A percentile compares a stretch with the other conserved stretches of the same genome.
phyloP scores from a whole-genome alignment of 257 asterid genomes.

The Fraxinus pennsylvanica region DNA sequence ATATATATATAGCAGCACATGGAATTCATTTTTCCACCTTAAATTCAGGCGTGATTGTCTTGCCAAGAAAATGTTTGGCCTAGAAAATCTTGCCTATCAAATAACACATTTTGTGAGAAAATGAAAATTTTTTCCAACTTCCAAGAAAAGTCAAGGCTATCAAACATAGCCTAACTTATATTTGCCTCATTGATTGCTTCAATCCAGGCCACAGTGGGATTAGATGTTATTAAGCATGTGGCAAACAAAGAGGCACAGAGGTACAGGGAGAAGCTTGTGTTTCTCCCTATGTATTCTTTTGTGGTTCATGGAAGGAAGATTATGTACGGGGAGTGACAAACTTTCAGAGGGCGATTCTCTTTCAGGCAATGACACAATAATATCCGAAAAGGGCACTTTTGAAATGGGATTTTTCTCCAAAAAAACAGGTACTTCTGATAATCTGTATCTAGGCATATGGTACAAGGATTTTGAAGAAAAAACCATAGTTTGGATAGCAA shows the following conservation, averaged over 20 bases:
- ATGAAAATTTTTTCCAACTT: no score
- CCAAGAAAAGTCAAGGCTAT: no score
- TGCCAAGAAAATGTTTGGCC: no score
- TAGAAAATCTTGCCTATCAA: no score
- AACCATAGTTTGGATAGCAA: constrained; percentile 41
- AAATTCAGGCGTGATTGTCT: no score
- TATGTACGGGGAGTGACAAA: constrained; percentile 25
- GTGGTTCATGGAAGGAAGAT: constrained; percentile 10
- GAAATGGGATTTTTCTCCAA: constrained; percentile 45
- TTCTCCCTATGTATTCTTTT: constrained; percentile 5
- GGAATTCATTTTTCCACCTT: no score
- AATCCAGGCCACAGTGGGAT: background rate
- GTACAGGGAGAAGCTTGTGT: background rate
- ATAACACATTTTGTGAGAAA: no score
- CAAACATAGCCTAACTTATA: no score
- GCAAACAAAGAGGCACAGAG: background rate
- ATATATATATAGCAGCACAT: no score
- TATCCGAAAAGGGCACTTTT: constrained; percentile 35
- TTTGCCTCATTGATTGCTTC: background rate
- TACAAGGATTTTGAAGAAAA: constrained; percentile 27
- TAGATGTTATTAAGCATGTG: constrained; percentile 3
- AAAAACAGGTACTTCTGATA: background rate
- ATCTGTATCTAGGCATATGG: constrained; percentile 40
- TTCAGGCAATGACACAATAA: constrained; percentile 30
- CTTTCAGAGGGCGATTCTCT: constrained; percentile 32